Percentiles rank a stretch among this genome's conserved stretches.
These are phyloP conservation scores for Umbelopsis sp. DNA, from an alignment of 192 early-diverging fungal genomes.

Conservation along the genomic window DNA sequence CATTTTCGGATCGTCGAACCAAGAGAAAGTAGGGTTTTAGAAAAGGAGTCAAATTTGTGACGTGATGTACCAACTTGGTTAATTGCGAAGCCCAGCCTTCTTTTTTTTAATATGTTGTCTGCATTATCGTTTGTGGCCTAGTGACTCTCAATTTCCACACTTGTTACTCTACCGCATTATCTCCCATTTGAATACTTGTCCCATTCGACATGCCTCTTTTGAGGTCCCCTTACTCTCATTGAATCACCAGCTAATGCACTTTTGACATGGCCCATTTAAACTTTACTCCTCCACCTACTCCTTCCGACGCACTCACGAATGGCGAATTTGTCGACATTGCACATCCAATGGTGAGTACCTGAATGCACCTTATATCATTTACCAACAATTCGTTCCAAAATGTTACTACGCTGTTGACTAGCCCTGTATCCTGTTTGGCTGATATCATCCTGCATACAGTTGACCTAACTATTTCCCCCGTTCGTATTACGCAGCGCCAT, in stretches of 20 bases:
- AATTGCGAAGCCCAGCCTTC: no score
- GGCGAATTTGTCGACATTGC: neutral
- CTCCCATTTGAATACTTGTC: neutral
- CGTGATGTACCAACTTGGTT: neutral
- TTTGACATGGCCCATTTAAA: conserved; percentile 6
- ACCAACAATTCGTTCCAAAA: neutral
- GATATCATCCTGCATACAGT: neutral
- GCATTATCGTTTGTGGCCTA: neutral
- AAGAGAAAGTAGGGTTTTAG: neutral
- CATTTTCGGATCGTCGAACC: neutral
- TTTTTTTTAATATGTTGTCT: no score
- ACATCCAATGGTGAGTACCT: conserved; percentile 9
- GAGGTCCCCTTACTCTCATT: conserved; percentile 16
- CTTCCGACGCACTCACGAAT: neutral
- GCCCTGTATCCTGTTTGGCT: neutral
- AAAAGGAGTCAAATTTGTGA: neutral
- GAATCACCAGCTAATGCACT: neutral
- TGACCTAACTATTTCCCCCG: neutral
- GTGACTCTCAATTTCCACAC: neutral
- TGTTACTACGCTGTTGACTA: neutral
- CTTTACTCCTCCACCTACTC: conserved; percentile 19
- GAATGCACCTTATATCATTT: no score
- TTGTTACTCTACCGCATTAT: neutral
- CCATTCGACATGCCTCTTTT: conserved; percentile 6
- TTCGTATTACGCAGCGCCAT: neutral